Percentiles rank a stretch among this genome's conserved stretches.
Evolutionary conservation across 768 basidiomycete genomes (phyloP).

Genomic region (Suillus clintonianus): DNA sequence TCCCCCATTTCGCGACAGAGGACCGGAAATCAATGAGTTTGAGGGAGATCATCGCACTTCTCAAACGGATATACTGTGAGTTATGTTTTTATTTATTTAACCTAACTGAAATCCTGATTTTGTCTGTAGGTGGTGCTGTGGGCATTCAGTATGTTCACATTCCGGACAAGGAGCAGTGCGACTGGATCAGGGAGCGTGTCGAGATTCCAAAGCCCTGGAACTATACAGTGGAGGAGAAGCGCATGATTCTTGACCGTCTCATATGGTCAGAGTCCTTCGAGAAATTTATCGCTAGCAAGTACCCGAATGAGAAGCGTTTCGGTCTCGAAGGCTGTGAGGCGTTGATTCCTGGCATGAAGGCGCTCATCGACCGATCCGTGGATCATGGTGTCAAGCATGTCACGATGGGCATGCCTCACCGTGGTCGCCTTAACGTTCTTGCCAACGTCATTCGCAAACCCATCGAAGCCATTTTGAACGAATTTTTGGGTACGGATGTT

Average conservation of each 20-base stretch:
- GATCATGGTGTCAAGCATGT: slow-evolving; percentile 95
- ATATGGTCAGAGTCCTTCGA: slow-evolving; percentile 99
- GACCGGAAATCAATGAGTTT: slow-evolving; percentile 87
- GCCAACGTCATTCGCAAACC: slow-evolving; percentile 99
- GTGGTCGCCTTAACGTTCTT: slow-evolving; percentile 96
- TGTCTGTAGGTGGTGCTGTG: slow-evolving; percentile 69
- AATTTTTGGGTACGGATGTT: slow-evolving; percentile 81
- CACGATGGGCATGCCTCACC: slow-evolving; percentile 99
- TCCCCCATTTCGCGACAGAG: slow-evolving; percentile 90
- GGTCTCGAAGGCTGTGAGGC: slow-evolving; percentile 98
- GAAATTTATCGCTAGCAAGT: slow-evolving; percentile 97
- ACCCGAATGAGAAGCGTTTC: slow-evolving; percentile 99
- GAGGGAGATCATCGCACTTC: slow-evolving; percentile 86
- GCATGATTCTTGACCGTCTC: slow-evolving; percentile 97
- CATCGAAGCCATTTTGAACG: slow-evolving; percentile 95
- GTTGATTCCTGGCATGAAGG: slow-evolving; percentile 99
- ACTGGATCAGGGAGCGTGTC: slow-evolving; percentile 97
- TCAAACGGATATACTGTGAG: slow-evolving; percentile 94
- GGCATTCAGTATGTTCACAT: slow-evolving; percentile 96
- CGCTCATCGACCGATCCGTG: slow-evolving; percentile 96
- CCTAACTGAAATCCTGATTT: background rate
- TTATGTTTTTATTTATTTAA: slow-evolving; percentile 8
- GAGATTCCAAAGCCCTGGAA: slow-evolving; percentile 97
- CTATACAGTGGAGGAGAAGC: slow-evolving; percentile 97
- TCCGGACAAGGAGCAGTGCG: slow-evolving; percentile 97